These are phyloP conservation scores for Cryptosporidium canis DNA, from an alignment of 169 alveolate species.

Conservation along the genomic window DNA sequence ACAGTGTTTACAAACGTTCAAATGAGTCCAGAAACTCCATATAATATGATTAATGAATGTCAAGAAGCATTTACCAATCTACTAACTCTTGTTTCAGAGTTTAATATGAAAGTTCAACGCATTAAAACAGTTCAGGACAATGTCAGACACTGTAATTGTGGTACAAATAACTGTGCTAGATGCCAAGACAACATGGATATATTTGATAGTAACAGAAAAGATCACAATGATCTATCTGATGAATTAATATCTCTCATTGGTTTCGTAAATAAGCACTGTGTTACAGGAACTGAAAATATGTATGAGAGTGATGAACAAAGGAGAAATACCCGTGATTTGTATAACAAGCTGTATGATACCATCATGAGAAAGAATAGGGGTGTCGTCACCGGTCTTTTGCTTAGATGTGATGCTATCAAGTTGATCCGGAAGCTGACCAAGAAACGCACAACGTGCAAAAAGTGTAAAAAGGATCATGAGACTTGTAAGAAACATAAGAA, in stretches of 20 bases:
- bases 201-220: no score
- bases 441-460: neutral
- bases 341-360: neutral
- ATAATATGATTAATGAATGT: neutral
- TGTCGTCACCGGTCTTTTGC: neutral
- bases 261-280: neutral
- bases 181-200: neutral
- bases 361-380: neutral
- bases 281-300: neutral
- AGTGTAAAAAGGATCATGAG: neutral
- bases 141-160: neutral
- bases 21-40: neutral
- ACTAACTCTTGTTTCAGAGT: neutral
- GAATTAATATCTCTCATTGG: neutral
- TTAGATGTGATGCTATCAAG: neutral
- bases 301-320: neutral
- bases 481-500: neutral
- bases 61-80: neutral
- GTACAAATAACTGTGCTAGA: neutral
- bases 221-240: rapidly evolving
- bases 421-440: neutral
- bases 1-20: neutral
- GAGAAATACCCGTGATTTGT: neutral
- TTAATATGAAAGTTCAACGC: neutral
- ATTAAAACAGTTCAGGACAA: neutral